These are phyloP conservation scores for Chalara sp. DNA, from an alignment of 2,329 filamentous ascomycete species.

Conservation along the genomic window DNA sequence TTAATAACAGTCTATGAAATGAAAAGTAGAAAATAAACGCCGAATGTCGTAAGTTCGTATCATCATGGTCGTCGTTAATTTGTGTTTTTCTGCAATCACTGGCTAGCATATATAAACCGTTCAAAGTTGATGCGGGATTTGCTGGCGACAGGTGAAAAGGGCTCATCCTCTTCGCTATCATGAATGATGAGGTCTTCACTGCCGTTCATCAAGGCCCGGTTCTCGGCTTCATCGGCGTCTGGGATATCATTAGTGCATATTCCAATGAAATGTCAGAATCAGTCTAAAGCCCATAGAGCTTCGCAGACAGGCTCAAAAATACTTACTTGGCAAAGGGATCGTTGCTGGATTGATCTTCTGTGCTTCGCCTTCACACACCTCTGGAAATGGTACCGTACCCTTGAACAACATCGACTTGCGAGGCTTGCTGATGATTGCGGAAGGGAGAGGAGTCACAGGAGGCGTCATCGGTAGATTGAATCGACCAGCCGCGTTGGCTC, in stretches of 20 bases:
- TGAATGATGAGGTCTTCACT: slow-evolving; percentile 46
- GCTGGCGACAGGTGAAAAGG: slow-evolving; percentile 11
- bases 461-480: slow-evolving; percentile 19
- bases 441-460: slow-evolving; percentile 16
- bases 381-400: slow-evolving; percentile 18
- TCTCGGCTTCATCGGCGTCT: slow-evolving; percentile 17
- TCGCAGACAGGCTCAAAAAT: not conserved
- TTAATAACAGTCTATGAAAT: no score
- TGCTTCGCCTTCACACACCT: slow-evolving; percentile 9
- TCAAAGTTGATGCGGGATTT: slow-evolving; percentile 4
- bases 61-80: not conserved
- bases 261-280: not conserved
- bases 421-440: slow-evolving; percentile 2
- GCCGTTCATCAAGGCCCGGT: slow-evolving; percentile 26
- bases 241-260: not conserved
- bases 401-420: slow-evolving; percentile 14
- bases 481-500: slow-evolving; percentile 18
- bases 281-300: not conserved
- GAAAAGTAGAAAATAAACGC: no score
- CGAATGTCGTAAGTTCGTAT: no score
- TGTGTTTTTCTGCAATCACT: not conserved
- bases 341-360: slow-evolving; percentile 27
- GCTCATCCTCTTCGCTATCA: slow-evolving; percentile 36
- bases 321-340: slow-evolving; percentile 25
- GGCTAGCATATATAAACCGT: slow-evolving; percentile 11